Conservation (phyloP, 2,329 filamentous ascomycete genomes). For the Hymenoscyphus scutula region DNA sequence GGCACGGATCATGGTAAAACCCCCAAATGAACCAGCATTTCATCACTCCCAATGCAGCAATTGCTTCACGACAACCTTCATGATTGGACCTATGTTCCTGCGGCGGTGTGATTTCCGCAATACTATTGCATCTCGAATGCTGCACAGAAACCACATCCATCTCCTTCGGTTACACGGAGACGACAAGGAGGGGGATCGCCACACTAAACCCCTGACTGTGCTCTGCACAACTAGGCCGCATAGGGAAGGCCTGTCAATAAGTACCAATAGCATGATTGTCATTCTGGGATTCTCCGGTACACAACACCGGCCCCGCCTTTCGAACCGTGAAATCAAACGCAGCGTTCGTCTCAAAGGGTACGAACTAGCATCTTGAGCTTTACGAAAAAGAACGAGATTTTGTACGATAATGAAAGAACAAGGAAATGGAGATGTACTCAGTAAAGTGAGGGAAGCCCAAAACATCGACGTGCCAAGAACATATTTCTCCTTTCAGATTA, state of each 20-base stretch:
- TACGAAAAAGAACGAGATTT: not conserved
- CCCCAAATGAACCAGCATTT: conserved; percentile 7
- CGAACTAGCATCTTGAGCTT: not conserved
- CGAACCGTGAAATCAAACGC: not conserved
- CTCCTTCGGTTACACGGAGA: conserved; percentile 3
- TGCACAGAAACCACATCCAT: conserved; percentile 1
- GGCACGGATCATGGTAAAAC: conserved; percentile 5
- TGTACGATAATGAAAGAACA: not conserved
- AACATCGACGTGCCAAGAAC: not conserved
- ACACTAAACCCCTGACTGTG: conserved; percentile 8
- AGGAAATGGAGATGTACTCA: not conserved
- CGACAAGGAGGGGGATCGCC: conserved; percentile 15
- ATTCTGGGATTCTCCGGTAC: not conserved
- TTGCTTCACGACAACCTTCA: not conserved
- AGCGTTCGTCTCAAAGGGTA: not conserved
- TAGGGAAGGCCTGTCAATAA: conserved; percentile 1
- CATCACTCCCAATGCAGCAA: conserved; percentile 1
- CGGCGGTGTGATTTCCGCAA: conserved; percentile 7
- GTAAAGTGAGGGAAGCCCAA: not conserved
- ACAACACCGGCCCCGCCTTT: conserved; percentile 7
- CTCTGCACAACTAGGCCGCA: conserved; percentile 1
- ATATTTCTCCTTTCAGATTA: conserved; percentile 8
- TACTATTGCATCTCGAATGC: not conserved
- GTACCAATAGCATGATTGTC: not conserved
- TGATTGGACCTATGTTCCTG: conserved; percentile 1